Percentiles rank a stretch among this genome's conserved stretches.
Conservation (phyloP, 805 yeast species). For the Yarrowia yakushimensis region DNA sequence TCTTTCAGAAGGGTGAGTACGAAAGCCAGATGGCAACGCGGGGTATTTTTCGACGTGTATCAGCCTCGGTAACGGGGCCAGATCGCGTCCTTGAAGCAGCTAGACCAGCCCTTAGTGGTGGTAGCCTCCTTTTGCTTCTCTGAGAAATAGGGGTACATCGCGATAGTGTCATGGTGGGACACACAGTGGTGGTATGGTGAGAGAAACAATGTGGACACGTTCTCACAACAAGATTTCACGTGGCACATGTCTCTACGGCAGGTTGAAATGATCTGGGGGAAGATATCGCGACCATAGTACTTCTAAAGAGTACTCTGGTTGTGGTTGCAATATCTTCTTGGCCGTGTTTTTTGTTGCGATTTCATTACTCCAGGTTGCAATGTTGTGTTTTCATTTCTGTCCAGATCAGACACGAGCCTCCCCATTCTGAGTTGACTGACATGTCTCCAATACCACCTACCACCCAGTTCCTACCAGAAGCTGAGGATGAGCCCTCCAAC, state of each 20-base stretch:
- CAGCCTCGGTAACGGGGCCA: background rate
- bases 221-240: background rate
- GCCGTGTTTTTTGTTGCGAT: too few species aligned
- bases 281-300: too few species aligned
- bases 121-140: background rate
- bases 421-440: background rate
- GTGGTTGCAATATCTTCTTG: too few species aligned
- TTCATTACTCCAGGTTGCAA: too few species aligned
- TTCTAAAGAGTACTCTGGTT: too few species aligned
- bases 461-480: background rate
- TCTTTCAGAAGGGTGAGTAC: slow-evolving; percentile 11
- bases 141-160: background rate
- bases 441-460: background rate
- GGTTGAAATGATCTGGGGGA: too few species aligned
- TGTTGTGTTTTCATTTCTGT: background rate
- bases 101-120: background rate
- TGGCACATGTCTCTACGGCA: too few species aligned
- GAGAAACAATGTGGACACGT: background rate
- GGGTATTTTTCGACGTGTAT: background rate
- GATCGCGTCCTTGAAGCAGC: background rate
- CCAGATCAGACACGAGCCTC: too few species aligned
- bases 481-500: background rate
- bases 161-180: background rate
- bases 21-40: background rate
- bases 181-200: background rate